These are phyloP conservation scores for Rubia peregrina DNA, from an alignment of 305 asterid genomes.

Conservation along the genomic window DNA sequence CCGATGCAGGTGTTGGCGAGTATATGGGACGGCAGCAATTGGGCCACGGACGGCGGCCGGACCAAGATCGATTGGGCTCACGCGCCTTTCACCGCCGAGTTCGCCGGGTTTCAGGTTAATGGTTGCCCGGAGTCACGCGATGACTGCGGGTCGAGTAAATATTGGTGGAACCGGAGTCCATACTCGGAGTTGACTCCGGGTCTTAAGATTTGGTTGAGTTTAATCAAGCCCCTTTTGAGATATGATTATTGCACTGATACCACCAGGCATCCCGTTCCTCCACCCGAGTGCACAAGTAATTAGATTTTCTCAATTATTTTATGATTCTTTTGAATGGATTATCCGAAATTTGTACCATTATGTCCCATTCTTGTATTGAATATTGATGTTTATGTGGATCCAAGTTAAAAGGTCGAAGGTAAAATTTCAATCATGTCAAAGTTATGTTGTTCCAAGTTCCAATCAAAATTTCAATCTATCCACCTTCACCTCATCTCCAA, in stretches of 20 bases:
- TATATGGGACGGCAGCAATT: conserved; percentile 53
- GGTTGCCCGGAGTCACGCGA: conserved; percentile 29
- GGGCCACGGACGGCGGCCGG: conserved; percentile 72
- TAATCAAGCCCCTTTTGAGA: background rate
- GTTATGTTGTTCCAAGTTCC: too few relatives aligned
- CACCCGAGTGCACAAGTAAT: conserved; percentile 2
- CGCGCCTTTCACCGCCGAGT: conserved; percentile 50
- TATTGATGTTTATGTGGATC: too few relatives aligned
- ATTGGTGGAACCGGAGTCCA: conserved; percentile 50
- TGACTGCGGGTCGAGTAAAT: conserved; percentile 27
- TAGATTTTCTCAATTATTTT: too few relatives aligned
- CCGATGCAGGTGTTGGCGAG: conserved; percentile 46
- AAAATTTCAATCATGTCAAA: too few relatives aligned
- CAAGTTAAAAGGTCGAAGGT: too few relatives aligned
- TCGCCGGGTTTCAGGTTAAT: conserved; percentile 24
- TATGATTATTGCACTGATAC: conserved; percentile 15
- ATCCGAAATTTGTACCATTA: too few relatives aligned
- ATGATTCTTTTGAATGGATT: too few relatives aligned
- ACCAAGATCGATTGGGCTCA: conserved; percentile 47
- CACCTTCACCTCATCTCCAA: too few relatives aligned
- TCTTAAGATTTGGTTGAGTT: background rate
- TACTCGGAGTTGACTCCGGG: background rate
- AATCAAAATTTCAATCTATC: too few relatives aligned
- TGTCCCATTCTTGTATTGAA: too few relatives aligned
- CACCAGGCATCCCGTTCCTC: background rate